Conservation (phyloP, 2,329 filamentous ascomycete genomes). For the Dothideomycetes sp. region DNA sequence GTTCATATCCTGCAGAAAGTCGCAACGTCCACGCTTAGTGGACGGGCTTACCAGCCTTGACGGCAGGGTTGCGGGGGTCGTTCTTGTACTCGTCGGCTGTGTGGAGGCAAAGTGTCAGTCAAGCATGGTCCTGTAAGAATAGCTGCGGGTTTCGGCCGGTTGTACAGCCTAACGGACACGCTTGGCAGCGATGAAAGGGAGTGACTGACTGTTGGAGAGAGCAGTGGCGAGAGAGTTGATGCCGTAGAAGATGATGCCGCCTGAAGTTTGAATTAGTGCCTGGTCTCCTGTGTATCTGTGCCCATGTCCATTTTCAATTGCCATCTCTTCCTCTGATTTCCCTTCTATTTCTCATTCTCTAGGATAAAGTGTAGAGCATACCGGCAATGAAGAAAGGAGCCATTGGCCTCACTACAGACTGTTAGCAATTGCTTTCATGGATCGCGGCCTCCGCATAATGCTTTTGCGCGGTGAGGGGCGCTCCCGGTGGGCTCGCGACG, state of each 20-base stretch:
- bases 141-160: neutral
- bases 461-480: neutral
- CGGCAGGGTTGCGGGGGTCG: conserved; percentile 72
- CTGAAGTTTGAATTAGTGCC: too few species aligned
- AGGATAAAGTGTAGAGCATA: neutral
- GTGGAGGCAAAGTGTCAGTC: neutral
- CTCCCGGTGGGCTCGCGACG: conserved; percentile 17
- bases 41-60: neutral
- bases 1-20: neutral
- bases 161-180: too few species aligned
- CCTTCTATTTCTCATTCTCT: neutral
- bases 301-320: too few species aligned
- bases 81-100: conserved; percentile 92
- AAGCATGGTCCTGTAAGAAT: neutral
- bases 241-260: conserved; percentile 78
- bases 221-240: conserved; percentile 72
- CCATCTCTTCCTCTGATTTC: neutral
- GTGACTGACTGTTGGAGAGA: conserved; percentile 66
- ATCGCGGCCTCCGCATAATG: too few species aligned
- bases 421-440: neutral
- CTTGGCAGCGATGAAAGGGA: conserved; percentile 17
- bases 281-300: too few species aligned
- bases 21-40: conserved; percentile 42
- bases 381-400: conserved; percentile 13
- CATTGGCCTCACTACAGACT: conserved; percentile 9